A percentile compares a stretch with the other conserved stretches of the same genome.
phyloP scores from a whole-genome alignment of 2,329 filamentous ascomycete genomes.

The Trichoderma aggressivum region DNA sequence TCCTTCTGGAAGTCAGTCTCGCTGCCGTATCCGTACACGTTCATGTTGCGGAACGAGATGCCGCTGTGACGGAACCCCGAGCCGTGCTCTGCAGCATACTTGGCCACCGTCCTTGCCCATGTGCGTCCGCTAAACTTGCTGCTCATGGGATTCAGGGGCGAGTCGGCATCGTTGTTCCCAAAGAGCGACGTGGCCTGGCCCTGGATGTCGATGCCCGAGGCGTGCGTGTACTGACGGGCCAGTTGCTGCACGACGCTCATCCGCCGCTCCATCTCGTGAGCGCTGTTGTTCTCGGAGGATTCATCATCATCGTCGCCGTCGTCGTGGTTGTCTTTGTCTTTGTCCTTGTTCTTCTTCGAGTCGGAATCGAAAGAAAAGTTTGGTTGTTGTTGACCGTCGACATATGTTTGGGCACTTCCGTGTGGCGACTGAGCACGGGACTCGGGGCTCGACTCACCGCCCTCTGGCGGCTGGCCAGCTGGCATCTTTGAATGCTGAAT shows the following conservation, averaged over 20 bases:
- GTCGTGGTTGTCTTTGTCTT: not conserved
- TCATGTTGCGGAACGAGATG: constrained; percentile 42
- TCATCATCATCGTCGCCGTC: not conserved
- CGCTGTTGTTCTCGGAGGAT: not conserved
- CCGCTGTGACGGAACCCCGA: constrained; percentile 31
- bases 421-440: constrained; percentile 10
- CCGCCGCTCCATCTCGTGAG: not conserved
- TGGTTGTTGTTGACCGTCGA: not conserved
- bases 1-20: constrained; percentile 43
- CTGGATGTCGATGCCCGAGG: constrained; percentile 8
- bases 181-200: not conserved
- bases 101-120: constrained; percentile 40
- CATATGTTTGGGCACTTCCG: constrained; percentile 5
- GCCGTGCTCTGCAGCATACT: constrained; percentile 24
- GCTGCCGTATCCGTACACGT: constrained; percentile 41
- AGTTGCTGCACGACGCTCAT: constrained; percentile 5
- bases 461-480: not conserved
- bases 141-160: constrained; percentile 37
- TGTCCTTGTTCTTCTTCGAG: not conserved
- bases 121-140: constrained; percentile 39
- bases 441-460: not conserved
- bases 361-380: not conserved
- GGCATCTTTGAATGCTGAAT: not conserved
- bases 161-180: constrained; percentile 9
- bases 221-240: constrained; percentile 1